Evolutionary conservation across 2,329 filamentous ascomycete genomes (phyloP).

Genomic region (Onygenales sp.): DNA sequence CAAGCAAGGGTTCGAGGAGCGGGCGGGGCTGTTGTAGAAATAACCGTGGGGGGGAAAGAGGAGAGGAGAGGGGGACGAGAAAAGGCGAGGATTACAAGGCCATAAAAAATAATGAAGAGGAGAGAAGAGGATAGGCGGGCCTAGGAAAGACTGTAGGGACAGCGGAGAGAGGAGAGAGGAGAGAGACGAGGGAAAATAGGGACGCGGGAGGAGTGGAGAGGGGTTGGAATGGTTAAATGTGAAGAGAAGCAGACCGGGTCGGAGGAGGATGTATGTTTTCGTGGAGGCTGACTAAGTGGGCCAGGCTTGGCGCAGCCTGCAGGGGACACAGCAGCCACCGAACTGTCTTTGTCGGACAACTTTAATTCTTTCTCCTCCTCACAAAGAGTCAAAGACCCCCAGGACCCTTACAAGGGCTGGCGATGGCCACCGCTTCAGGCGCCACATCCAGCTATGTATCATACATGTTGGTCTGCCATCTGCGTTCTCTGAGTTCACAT

Average conservation of each 20-base stretch:
- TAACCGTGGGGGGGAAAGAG: neutral
- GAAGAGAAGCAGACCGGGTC: neutral
- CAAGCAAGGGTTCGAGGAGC: neutral
- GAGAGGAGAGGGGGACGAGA: neutral
- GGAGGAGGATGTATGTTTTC: neutral
- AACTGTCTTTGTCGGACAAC: no score
- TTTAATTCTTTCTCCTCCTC: no score
- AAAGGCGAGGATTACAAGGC: neutral
- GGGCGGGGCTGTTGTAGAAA: neutral
- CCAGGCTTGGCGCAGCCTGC: no score
- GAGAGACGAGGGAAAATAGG: neutral
- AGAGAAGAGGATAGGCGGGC: constrained; percentile 2
- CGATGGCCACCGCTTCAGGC: no score
- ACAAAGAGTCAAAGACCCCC: no score
- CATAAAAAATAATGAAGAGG: neutral
- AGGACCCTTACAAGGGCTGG: no score
- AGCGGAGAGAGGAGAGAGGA: constrained; percentile 1
- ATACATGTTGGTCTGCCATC: no score
- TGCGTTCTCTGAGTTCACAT: no score
- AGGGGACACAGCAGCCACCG: no score
- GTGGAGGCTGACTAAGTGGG: neutral
- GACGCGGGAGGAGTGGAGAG: neutral
- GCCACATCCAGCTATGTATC: no score
- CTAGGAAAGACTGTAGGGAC: neutral
- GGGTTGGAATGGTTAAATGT: no score